These are phyloP conservation scores for Eutrema salsugineum DNA, from an alignment of 441 rosid species.

Conservation along the genomic window DNA sequence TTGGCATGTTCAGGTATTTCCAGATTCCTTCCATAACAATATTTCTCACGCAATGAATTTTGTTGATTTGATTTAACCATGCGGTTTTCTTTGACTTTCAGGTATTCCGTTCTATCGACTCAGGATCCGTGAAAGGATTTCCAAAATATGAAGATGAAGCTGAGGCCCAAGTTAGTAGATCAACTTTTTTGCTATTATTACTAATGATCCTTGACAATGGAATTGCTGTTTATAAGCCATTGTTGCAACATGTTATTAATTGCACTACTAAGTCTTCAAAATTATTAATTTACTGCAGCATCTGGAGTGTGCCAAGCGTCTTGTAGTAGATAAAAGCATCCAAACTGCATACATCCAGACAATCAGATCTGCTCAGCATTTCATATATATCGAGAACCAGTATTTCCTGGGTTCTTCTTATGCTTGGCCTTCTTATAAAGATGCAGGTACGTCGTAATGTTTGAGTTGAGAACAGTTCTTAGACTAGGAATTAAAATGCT, in stretches of 20 bases:
- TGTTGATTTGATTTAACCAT: background rate
- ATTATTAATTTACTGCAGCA: conserved; percentile 40
- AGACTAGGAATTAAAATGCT: conserved; percentile 9
- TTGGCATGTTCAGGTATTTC: conserved; percentile 95
- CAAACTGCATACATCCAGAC: conserved; percentile 76
- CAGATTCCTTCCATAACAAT: background rate
- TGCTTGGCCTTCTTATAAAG: conserved; percentile 65
- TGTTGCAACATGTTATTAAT: background rate
- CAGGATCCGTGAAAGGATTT: conserved; percentile 87
- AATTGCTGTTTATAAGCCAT: background rate
- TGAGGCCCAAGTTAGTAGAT: conserved; percentile 47
- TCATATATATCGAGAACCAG: conserved; percentile 73
- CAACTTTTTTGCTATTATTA: conserved; percentile 16
- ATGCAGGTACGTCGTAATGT: conserved; percentile 49
- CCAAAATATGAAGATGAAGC: conserved; percentile 50
- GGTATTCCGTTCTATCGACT: conserved; percentile 93
- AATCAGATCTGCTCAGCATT: conserved; percentile 77
- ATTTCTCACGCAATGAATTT: background rate
- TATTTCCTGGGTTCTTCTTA: conserved; percentile 76
- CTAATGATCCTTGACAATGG: background rate
- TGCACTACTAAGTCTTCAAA: conserved; percentile 14
- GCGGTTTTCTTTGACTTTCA: conserved; percentile 31
- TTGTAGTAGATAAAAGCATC: conserved; percentile 66
- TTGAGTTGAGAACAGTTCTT: background rate
- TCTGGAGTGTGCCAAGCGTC: conserved; percentile 50